These are phyloP conservation scores for Fusarium brevicatenulatum DNA, from an alignment of 2,329 filamentous ascomycete species.

Conservation along the genomic window DNA sequence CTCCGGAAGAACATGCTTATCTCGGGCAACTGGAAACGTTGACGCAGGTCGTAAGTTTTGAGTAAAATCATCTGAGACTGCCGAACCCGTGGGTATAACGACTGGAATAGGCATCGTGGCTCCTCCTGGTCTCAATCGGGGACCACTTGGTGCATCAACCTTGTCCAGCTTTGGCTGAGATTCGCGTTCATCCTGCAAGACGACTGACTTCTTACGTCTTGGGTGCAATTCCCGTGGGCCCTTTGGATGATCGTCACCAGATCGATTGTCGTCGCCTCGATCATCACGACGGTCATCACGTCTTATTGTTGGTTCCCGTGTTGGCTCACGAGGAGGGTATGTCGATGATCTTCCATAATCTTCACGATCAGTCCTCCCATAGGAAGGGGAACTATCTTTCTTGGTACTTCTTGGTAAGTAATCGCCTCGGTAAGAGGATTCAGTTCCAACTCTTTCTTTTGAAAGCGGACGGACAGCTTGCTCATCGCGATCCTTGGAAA, in stretches of 20 bases:
- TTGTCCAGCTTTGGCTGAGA: constrained; percentile 41
- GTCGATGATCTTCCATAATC: constrained; percentile 24
- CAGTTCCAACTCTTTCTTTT: constrained; percentile 43
- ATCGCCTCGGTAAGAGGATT: constrained; percentile 41
- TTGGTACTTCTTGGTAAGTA: constrained; percentile 43
- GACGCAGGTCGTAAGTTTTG: constrained; percentile 41
- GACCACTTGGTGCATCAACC: constrained; percentile 29
- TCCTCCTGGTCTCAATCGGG: constrained; percentile 50
- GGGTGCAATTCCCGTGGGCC: constrained; percentile 42
- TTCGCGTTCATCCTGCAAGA: constrained; percentile 50
- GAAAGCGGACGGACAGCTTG: constrained; percentile 46
- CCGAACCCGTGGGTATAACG: constrained; percentile 38
- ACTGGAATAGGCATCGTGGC: constrained; percentile 50
- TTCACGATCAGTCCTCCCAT: constrained; percentile 41
- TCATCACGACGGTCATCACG: constrained; percentile 45
- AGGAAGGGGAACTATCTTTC: constrained; percentile 47
- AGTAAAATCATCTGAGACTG: constrained; percentile 23
- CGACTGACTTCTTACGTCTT: constrained; percentile 49
- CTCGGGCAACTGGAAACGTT: constrained; percentile 46
- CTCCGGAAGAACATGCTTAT: constrained; percentile 34
- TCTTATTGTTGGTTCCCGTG: constrained; percentile 20
- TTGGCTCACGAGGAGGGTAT: constrained; percentile 22
- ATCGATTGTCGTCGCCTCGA: constrained; percentile 46
- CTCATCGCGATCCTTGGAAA: constrained; percentile 48
- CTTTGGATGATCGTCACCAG: constrained; percentile 53